Evolutionary conservation across 1,139 yeast genomes (phyloP), one percentile per base, ranked within the genome.

Genomic region (Magnusiomyces magnusii): DNA sequence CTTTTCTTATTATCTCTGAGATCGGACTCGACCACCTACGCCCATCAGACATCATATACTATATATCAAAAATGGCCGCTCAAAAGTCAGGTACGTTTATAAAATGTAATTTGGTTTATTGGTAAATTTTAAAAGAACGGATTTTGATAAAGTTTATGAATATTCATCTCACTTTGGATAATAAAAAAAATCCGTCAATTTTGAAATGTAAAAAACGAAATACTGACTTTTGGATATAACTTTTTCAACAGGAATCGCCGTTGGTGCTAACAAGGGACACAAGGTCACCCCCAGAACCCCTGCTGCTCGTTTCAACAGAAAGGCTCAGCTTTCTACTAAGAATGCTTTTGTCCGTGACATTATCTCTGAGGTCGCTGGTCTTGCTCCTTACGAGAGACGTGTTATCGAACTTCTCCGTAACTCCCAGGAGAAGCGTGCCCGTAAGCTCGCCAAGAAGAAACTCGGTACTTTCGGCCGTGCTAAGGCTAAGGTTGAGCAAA

Each of bases 341-440:
- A 85, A 98, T 74, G 82, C 82, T 64, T 95, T 95, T 76, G 99
- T 95, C 76, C 89, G 99, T 81, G 83, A 86, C 76, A 82, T 95
- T 70, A 95, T 93, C 80, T 86, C 86, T 78, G 99, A 95, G 83
- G 98, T 95, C 75, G 83, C 97, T 71, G 99, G 99, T 57, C 86
- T 92, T 77, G 97, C 99, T 71, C 99, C 99, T 81, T 95, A 95
- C 82, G 99, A 95, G 84, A 92, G 97, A 85, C 92, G 99, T 84
- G 86, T 93, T 79, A 87, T 95, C 76, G 99, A 95, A 83, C 86
- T 95, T 83, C 85, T 95, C 87, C 93, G 99, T 86, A 95, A 95
- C 84, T 93, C 97, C 77, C 97, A 97, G 86, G 99, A 95, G 84
- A 95, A 95, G 96, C 95, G 99, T 85, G 99, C 99, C 73, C 90